A percentile compares a stretch with the other conserved stretches of the same genome.
Evolutionary conservation across 768 basidiomycete species (phyloP).

Genomic region (Leccinum barrowsii): DNA sequence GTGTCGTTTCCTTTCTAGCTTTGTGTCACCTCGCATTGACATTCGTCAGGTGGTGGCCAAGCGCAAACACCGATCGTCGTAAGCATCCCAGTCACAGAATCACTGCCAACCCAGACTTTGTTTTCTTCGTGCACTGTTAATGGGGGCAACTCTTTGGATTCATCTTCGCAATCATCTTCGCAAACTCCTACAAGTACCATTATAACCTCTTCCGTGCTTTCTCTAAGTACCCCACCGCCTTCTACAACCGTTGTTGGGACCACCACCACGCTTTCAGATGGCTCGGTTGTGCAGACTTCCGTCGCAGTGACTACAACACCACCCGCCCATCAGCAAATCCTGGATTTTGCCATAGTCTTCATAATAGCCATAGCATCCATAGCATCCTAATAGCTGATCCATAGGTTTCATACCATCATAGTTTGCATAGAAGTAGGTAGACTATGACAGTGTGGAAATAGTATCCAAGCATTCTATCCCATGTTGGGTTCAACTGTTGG

Average conservation of each 20-base stretch:
- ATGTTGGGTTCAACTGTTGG: no score
- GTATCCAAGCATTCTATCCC: no score
- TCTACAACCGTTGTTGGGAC: slow-evolving; percentile 29
- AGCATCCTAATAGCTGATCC: no score
- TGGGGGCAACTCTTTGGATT: no score
- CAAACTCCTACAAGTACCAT: slow-evolving; percentile 12
- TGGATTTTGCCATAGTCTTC: no score
- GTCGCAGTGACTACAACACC: slow-evolving; percentile 38
- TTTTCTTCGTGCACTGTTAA: slow-evolving; percentile 37
- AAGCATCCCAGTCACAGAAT: slow-evolving; percentile 30
- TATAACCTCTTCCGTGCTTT: slow-evolving; percentile 23
- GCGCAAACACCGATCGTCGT: slow-evolving; percentile 41
- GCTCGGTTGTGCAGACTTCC: slow-evolving; percentile 35
- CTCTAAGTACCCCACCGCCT: slow-evolving; percentile 32
- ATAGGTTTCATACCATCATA: no score
- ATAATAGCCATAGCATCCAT: no score
- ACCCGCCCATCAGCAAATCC: slow-evolving; percentile 19
- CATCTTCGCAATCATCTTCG: slow-evolving; percentile 3
- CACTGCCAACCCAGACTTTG: slow-evolving; percentile 36
- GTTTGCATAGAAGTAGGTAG: no score
- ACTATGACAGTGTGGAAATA: no score
- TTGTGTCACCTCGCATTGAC: neutral
- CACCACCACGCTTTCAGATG: slow-evolving; percentile 40
- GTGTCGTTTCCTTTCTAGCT: slow-evolving; percentile 12
- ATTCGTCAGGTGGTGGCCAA: slow-evolving; percentile 24